Evolutionary conservation across 371 early-diverging fungal genomes (phyloP).

Genomic region (Lichtheimia ramosa): DNA sequence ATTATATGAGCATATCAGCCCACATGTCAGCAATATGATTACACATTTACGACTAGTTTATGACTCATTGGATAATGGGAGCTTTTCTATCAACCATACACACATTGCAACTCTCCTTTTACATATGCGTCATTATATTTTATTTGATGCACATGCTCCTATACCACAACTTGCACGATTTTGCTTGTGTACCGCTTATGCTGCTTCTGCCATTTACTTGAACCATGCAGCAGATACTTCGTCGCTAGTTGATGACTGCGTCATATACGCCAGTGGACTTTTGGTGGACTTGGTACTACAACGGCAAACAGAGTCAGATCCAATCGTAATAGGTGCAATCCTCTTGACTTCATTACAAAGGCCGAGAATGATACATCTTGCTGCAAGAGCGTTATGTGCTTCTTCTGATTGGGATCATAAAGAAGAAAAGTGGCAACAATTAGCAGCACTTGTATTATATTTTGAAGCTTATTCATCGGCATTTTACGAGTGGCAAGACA

Average conservation of each 20-base stretch:
- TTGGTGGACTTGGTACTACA: conserved; percentile 1
- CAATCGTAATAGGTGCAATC: background rate
- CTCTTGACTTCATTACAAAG: background rate
- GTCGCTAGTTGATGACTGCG: background rate
- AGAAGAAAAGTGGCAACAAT: background rate
- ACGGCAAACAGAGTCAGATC: background rate
- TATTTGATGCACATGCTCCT: background rate
- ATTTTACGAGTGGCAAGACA: background rate
- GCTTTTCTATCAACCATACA: background rate
- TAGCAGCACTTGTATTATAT: conserved; percentile 7
- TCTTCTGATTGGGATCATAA: background rate
- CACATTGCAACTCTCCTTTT: background rate
- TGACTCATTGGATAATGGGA: background rate
- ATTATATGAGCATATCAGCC: background rate
- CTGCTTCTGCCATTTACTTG: background rate
- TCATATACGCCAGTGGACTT: background rate
- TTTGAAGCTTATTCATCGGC: conserved; percentile 1
- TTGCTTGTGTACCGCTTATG: conserved; percentile 1
- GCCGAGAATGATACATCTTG: background rate
- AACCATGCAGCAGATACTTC: background rate
- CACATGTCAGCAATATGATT: background rate
- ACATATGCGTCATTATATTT: conserved; percentile 4
- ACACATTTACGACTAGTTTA: background rate
- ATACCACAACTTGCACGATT: background rate
- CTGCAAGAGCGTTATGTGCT: background rate